Evolutionary conservation across 2,329 filamentous ascomycete species (phyloP).

Genomic region (Aspergillus oerlinghausenensis): DNA sequence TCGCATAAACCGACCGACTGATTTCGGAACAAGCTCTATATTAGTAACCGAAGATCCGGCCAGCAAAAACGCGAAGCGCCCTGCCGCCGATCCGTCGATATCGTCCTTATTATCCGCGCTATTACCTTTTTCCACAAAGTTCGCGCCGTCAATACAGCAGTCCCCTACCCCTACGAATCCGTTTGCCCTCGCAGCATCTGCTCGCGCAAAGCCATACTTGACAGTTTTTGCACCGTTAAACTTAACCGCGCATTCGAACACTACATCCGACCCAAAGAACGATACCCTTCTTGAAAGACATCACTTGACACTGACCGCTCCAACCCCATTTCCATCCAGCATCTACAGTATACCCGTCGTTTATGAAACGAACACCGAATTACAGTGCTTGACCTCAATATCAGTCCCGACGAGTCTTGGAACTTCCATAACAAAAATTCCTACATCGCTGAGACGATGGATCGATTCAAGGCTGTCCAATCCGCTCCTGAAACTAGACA

Average conservation of each 20-base stretch:
- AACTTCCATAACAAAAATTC: constrained; percentile 21
- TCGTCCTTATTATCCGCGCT: constrained; percentile 38
- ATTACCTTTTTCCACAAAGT: constrained; percentile 36
- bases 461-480: constrained; percentile 31
- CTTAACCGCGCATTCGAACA: constrained; percentile 40
- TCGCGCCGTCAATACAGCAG: constrained; percentile 16
- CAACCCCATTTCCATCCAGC: constrained; percentile 31
- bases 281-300: constrained; percentile 28
- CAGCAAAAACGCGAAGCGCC: constrained; percentile 17
- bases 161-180: constrained; percentile 58
- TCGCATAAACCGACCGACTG: constrained; percentile 14
- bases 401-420: constrained; percentile 18
- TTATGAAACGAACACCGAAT: constrained; percentile 33
- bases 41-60: constrained; percentile 26
- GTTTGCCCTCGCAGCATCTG: constrained; percentile 50
- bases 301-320: constrained; percentile 32
- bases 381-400: constrained; percentile 30
- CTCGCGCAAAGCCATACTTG: constrained; percentile 63
- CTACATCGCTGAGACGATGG: constrained; percentile 30
- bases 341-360: constrained; percentile 31
- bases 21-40: constrained; percentile 21
- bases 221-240: constrained; percentile 66
- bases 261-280: constrained; percentile 15
- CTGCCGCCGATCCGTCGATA: constrained; percentile 22
- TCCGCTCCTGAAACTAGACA: constrained; percentile 32